Conservation (phyloP, 495 filamentous ascomycete genomes). For the Cryomyces antarcticus region DNA sequence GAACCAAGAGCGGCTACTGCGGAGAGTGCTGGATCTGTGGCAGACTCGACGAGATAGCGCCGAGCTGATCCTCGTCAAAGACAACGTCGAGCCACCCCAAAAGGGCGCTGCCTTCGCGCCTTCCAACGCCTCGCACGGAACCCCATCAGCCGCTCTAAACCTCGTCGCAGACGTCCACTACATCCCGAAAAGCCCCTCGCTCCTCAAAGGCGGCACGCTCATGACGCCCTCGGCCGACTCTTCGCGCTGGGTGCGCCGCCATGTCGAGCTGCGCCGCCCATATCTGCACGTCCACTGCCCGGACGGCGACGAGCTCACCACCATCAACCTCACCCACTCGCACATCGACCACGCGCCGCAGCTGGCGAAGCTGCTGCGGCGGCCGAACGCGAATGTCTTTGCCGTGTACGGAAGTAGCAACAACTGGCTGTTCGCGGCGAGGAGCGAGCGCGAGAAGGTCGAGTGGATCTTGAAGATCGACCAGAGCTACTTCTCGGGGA, state of each 20-base stretch:
- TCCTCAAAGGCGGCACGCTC: constrained; percentile 71
- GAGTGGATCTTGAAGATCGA: constrained; percentile 84
- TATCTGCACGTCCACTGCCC: constrained; percentile 78
- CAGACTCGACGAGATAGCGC: constrained; percentile 50
- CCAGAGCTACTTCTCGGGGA: constrained; percentile 27
- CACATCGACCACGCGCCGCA: constrained; percentile 77
- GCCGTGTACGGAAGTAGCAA: constrained; percentile 85
- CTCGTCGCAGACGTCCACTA: constrained; percentile 49
- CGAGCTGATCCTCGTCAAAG: constrained; percentile 49
- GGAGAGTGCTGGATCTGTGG: constrained; percentile 63
- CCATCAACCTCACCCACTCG: constrained; percentile 67
- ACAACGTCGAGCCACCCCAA: constrained; percentile 54
- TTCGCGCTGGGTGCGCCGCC: constrained; percentile 71
- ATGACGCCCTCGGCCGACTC: constrained; percentile 54
- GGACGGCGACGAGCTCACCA: constrained; percentile 74
- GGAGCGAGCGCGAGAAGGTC: constrained; percentile 70
- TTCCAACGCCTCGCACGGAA: constrained; percentile 7
- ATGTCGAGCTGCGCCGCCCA: constrained; percentile 78
- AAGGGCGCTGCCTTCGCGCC: constrained; percentile 35
- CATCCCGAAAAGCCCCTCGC: constrained; percentile 39
- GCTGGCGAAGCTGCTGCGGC: constrained; percentile 53
- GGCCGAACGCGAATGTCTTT: constrained; percentile 44
- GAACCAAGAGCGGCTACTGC: constrained; percentile 29
- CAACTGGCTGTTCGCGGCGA: constrained; percentile 80
- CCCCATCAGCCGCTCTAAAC: constrained; percentile 9